Evolutionary conservation across 129 eudicot species (phyloP).

Genomic region (Erigeron canadensis): DNA sequence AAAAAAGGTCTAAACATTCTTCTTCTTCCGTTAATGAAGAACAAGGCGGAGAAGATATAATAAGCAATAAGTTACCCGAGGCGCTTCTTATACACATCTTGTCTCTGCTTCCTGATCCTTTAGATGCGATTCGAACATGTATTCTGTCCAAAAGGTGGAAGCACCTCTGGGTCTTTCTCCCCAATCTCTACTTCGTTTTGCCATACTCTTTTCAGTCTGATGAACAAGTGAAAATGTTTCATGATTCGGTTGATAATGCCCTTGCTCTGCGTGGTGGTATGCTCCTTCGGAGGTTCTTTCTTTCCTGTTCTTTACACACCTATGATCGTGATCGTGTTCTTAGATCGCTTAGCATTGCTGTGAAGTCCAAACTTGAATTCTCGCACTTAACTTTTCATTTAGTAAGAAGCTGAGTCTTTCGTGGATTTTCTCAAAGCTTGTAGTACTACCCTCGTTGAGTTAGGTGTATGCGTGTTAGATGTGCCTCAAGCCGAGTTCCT

Average conservation of each 20-base stretch:
- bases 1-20: background rate
- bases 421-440: constrained; percentile 22
- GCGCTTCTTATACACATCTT: constrained; percentile 10
- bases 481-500: constrained; percentile 12
- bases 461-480: constrained; percentile 23
- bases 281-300: constrained; percentile 9
- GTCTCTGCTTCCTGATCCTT: constrained; percentile 8
- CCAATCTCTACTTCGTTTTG: constrained; percentile 22
- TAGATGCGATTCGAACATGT: constrained; percentile 24
- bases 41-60: background rate
- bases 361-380: constrained; percentile 2
- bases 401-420: constrained; percentile 15
- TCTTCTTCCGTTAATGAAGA: background rate
- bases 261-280: constrained; percentile 24
- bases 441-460: constrained; percentile 14
- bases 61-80: constrained; percentile 22
- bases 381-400: constrained; percentile 25
- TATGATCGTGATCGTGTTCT: constrained; percentile 28
- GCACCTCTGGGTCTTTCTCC: constrained; percentile 20
- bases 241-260: constrained; percentile 24
- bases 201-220: background rate
- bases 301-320: constrained; percentile 12
- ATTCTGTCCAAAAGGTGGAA: constrained; percentile 23
- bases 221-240: constrained; percentile 19
- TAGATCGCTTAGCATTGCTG: background rate